These are phyloP conservation scores for Chloris gayana DNA, from an alignment of 176 grass and related monocot genomes.

Conservation along the genomic window DNA sequence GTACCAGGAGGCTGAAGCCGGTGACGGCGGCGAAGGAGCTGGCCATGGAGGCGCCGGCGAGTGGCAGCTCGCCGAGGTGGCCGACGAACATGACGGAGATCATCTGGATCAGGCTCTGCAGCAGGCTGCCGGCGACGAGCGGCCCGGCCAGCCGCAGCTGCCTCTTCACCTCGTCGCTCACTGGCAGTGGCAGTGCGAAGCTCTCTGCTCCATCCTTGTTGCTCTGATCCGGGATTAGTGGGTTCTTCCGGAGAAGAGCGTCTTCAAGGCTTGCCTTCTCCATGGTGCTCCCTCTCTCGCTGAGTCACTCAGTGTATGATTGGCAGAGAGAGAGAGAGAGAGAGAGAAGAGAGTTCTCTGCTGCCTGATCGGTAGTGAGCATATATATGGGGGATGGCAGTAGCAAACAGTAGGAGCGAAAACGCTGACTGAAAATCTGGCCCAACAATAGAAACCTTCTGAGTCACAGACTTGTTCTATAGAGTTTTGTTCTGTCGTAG, in stretches of 20 bases:
- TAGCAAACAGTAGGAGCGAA: neutral
- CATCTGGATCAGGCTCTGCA: slow-evolving; percentile 36
- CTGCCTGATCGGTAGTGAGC: neutral
- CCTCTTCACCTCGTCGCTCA: slow-evolving; percentile 25
- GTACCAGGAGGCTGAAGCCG: slow-evolving; percentile 32
- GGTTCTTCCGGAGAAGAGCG: neutral
- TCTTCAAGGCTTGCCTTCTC: slow-evolving; percentile 12
- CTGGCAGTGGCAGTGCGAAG: neutral
- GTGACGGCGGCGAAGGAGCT: slow-evolving; percentile 28
- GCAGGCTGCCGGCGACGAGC: slow-evolving; percentile 19
- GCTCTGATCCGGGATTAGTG: too few species aligned
- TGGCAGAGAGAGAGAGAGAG: too few species aligned
- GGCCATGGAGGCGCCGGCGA: slow-evolving; percentile 36
- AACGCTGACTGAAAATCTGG: neutral
- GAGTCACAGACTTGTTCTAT: too few species aligned
- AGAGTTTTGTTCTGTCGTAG: too few species aligned
- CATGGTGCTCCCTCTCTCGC: neutral
- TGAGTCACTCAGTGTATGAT: too few species aligned
- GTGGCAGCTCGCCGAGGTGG: slow-evolving; percentile 43
- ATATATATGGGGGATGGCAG: neutral
- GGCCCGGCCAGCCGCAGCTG: slow-evolving; percentile 44
- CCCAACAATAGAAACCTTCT: too few species aligned
- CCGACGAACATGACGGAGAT: slow-evolving; percentile 41
- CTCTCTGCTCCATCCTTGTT: too few species aligned
- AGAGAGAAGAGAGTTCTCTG: neutral